Conservation (phyloP, 2,329 filamentous ascomycete species). For the Nemania sp. region DNA sequence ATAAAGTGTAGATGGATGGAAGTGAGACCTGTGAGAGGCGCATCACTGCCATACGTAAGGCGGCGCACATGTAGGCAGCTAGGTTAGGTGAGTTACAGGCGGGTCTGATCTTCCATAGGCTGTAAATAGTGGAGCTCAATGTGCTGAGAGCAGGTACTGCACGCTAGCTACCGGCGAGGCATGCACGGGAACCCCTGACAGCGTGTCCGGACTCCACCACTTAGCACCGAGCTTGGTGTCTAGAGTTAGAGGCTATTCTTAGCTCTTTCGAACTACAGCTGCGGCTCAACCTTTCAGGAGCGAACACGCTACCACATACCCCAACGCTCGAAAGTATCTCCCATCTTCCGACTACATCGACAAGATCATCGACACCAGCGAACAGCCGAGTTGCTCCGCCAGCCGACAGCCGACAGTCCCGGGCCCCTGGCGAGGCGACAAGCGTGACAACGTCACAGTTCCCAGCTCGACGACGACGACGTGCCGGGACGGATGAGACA, state of each 20-base stretch:
- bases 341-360: no score
- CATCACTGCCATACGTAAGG: no score
- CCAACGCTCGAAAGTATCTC: neutral
- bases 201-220: neutral
- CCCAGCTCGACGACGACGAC: slow-evolving; percentile 31
- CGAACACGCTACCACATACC: slow-evolving; percentile 1
- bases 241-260: neutral
- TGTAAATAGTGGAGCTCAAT: no score
- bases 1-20: neutral
- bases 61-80: no score
- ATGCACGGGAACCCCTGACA: neutral
- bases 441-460: slow-evolving; percentile 25
- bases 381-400: neutral
- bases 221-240: no score
- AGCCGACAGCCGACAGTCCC: neutral
- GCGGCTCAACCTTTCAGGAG: slow-evolving; percentile 8
- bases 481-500: slow-evolving; percentile 25
- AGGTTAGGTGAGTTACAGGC: no score
- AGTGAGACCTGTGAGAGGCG: neutral
- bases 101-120: no score
- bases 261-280: neutral
- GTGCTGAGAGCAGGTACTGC: no score
- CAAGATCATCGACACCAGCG: neutral
- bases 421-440: slow-evolving; percentile 31
- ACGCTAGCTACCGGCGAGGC: neutral